Evolutionary conservation across 495 filamentous ascomycete species (phyloP), one percentile per base, ranked within the genome.

Genomic region (Hypoxylon crocopeplum): DNA sequence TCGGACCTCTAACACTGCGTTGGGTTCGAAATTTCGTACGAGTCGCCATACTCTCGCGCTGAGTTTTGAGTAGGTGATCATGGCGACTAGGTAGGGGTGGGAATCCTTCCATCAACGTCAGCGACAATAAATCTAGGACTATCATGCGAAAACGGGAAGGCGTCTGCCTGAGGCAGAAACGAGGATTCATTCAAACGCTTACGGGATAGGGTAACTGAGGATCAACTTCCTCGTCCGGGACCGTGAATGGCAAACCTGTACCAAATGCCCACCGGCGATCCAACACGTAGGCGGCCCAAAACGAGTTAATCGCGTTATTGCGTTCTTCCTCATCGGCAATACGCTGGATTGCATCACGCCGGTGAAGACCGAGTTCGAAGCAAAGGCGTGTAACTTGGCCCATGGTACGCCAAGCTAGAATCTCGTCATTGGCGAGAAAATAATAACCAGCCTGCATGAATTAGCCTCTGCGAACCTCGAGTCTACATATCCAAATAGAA

Each of bases 171-270:
- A 3, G 5, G 30, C 15, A 5, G 13, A 36, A 17, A n/a, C n/a
- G n/a, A n/a, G n/a, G n/a, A 34, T 19, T 17, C 7, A 1, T 38
- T 51, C 33, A 24, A 21, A 3, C 16, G 67, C 87, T 79, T 76
- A 92, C 90, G 27, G 91, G 91, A 58, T 87, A 86, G 2, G 88
- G 88, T 25, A 95, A 69, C 39, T 80, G 83, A 0, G 88, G 85
- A 59, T 96, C 91, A 51, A 96, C 89, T 72, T 93, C 90, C 34
- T 88, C 82, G 62, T 96, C 91, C 58, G 91, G 88, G 33, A 91
- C 80, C 8, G 87, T 86, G 73, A 91, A 94, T 0, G 90, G 90
- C 69, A 94, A 73, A 6, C 91, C 91, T 0, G 88, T 90, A 11
- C 88, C 87, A 25, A 94, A 86, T 62, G 87, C 89, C 89, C 90